Percentiles rank a stretch among this genome's conserved stretches.
phyloP scores from a whole-genome alignment of 2,329 filamentous ascomycete genomes.

The Penicillium sp. region DNA sequence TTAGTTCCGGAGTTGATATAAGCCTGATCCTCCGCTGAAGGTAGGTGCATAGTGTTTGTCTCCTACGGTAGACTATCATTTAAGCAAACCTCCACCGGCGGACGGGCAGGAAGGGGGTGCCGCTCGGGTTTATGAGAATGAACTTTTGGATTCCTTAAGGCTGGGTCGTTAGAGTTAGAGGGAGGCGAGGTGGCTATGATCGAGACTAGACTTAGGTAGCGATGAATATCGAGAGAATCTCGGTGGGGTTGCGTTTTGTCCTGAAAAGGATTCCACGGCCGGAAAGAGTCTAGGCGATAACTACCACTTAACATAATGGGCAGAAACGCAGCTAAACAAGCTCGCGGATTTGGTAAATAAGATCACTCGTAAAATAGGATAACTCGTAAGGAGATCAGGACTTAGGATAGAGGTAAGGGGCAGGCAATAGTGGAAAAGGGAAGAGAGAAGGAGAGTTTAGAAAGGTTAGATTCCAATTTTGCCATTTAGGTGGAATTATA shows the following conservation, averaged over 20 bases:
- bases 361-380: background rate
- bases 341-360: background rate
- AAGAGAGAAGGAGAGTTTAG: background rate
- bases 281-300: slow-evolving; percentile 18
- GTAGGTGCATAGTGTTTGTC: too few relatives aligned
- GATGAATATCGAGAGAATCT: slow-evolving; percentile 6
- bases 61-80: too few relatives aligned
- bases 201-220: slow-evolving; percentile 15
- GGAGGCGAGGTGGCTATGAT: slow-evolving; percentile 3
- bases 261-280: slow-evolving; percentile 10
- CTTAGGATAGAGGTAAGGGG: background rate
- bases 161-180: slow-evolving; percentile 5
- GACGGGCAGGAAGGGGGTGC: slow-evolving; percentile 13
- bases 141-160: background rate
- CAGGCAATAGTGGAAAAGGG: background rate
- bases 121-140: slow-evolving; percentile 1
- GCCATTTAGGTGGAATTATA: slow-evolving; percentile 1
- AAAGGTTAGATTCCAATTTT: background rate
- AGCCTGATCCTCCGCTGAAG: too few relatives aligned
- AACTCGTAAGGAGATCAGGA: background rate
- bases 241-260: slow-evolving; percentile 3
- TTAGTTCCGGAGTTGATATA: too few relatives aligned
- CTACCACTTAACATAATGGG: too few relatives aligned
- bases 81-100: slow-evolving; percentile 12
- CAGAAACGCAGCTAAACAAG: too few relatives aligned